These are phyloP conservation scores for Albatrellus sp. DNA, from an alignment of 1,284 basidiomycete species.

Conservation along the genomic window DNA sequence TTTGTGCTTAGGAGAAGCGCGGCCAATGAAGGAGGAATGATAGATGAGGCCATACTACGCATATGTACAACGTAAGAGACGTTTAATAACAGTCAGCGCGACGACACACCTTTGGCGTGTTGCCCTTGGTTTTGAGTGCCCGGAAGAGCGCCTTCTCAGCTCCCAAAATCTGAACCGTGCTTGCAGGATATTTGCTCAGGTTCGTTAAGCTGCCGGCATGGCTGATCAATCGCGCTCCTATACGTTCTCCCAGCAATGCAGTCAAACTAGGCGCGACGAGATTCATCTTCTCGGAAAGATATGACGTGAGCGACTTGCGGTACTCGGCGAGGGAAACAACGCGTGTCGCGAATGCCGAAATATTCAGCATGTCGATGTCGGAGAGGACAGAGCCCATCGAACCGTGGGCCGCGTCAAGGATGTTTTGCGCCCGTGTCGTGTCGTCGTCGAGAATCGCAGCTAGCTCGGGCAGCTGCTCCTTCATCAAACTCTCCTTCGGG, in stretches of 20 bases:
- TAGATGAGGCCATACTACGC: constrained; percentile 83
- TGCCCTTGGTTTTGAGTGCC: constrained; percentile 97
- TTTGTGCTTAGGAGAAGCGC: constrained; percentile 93
- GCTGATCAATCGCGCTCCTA: constrained; percentile 90
- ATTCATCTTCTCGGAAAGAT: constrained; percentile 97
- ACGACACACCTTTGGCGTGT: constrained; percentile 80
- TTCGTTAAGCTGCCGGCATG: constrained; percentile 98
- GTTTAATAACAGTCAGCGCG: background rate
- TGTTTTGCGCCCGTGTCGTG: constrained; percentile 80
- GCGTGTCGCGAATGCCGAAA: constrained; percentile 83
- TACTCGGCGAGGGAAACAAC: constrained; percentile 92
- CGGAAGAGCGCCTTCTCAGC: constrained; percentile 98
- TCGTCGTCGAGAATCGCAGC: constrained; percentile 82
- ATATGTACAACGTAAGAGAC: background rate
- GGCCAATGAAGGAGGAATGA: constrained; percentile 92
- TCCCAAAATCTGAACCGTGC: constrained; percentile 95
- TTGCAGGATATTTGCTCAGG: constrained; percentile 96
- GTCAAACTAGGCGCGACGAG: constrained; percentile 92
- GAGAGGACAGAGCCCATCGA: constrained; percentile 93
- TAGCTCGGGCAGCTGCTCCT: constrained; percentile 74
- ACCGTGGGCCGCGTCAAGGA: constrained; percentile 87
- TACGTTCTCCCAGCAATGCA: constrained; percentile 89
- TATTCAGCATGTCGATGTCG: constrained; percentile 95
- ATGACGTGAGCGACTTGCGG: constrained; percentile 83
- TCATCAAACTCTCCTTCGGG: constrained; percentile 71